Conservation (phyloP, 495 filamentous ascomycete genomes). For the Podospora bellae-mahoneyi region DNA sequence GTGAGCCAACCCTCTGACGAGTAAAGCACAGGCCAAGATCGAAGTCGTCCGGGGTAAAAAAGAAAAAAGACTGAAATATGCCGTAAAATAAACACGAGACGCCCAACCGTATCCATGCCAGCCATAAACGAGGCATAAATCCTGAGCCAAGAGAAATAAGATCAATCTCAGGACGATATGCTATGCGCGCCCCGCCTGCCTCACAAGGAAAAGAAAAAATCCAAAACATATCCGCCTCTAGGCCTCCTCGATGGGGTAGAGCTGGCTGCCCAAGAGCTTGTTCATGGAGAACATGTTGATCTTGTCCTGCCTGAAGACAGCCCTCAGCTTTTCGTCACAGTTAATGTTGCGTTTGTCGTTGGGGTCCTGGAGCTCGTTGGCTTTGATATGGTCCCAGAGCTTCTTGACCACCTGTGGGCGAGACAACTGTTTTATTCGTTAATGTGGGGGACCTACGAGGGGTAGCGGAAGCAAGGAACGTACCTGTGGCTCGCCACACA, state of each 20-base stretch:
- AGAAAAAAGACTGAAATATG: neutral
- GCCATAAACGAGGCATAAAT: conserved; percentile 6
- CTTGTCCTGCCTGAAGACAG: conserved; percentile 83
- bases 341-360: conserved; percentile 84
- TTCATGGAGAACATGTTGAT: conserved; percentile 99
- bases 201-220: neutral
- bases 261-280: conserved; percentile 54
- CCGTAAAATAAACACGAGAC: neutral
- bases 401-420: conserved; percentile 93
- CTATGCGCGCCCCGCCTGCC: conserved; percentile 13
- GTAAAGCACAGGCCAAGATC: neutral
- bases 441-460: conserved; percentile 1
- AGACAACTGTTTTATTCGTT: conserved; percentile 59
- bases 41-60: neutral
- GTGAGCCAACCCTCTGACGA: neutral
- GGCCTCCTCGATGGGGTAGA: conserved; percentile 52
- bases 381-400: conserved; percentile 91
- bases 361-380: conserved; percentile 82
- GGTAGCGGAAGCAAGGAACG: conserved; percentile 16
- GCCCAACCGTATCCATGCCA: conserved; percentile 5
- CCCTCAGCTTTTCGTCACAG: conserved; percentile 86
- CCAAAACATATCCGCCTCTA: neutral
- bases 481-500: conserved; percentile 61
- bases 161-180: conserved; percentile 28
- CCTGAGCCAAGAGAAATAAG: neutral